Percentiles rank a stretch among this genome's conserved stretches.
Evolutionary conservation across 495 filamentous ascomycete genomes (phyloP).

Genomic region (Hyaloscypha bicolor): DNA sequence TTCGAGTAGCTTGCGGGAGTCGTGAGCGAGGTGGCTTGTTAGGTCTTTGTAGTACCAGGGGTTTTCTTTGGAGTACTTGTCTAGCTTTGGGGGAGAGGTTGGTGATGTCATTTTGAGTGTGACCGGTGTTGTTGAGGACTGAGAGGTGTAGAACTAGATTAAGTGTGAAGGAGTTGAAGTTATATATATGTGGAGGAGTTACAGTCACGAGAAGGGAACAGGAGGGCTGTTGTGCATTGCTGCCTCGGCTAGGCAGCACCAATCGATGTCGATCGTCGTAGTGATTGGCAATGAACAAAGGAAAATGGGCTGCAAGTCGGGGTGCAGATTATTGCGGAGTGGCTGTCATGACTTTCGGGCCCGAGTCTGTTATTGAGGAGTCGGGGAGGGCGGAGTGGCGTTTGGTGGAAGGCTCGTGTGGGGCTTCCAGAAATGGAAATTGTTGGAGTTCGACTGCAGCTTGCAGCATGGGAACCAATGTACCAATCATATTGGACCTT

Average conservation of each 20-base stretch:
- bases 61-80: constrained; percentile 21
- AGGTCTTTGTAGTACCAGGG: constrained; percentile 21
- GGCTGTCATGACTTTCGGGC: background rate
- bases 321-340: background rate
- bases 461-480: background rate
- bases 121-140: background rate
- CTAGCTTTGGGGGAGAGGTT: background rate
- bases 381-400: background rate
- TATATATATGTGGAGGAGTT: background rate
- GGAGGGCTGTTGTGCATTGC: background rate
- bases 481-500: background rate
- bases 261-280: background rate
- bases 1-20: constrained; percentile 40
- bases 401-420: background rate
- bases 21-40: constrained; percentile 4
- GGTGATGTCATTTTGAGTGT: background rate
- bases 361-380: background rate
- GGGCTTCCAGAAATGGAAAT: background rate
- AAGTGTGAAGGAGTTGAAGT: background rate
- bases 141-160: background rate
- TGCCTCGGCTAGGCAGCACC: background rate
- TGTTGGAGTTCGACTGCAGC: background rate
- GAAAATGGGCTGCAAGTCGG: background rate
- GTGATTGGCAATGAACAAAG: background rate
- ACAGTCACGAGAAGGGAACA: background rate